phyloP scores from a whole-genome alignment of 2,329 filamentous ascomycete genomes.

The Zelopaecilomyces penicillatus region DNA sequence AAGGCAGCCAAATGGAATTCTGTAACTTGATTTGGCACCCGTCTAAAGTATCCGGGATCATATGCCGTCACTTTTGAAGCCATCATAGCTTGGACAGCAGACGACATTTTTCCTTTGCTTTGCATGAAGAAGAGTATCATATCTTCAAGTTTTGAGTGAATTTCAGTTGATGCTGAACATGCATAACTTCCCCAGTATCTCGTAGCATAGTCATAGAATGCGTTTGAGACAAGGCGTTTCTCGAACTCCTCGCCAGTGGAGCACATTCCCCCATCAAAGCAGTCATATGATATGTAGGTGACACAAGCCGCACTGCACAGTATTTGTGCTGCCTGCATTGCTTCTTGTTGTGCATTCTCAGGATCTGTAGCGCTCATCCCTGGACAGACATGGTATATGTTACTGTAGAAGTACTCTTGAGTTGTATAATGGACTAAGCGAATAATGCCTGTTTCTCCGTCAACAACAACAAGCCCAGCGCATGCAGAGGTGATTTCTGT shows the following conservation, averaged over 20 bases:
- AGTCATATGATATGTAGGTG: slow-evolving; percentile 19
- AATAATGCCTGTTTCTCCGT: slow-evolving; percentile 27
- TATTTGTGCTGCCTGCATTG: slow-evolving; percentile 11
- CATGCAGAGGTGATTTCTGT: slow-evolving; percentile 28
- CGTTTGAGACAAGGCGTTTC: slow-evolving; percentile 14
- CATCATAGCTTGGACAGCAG: slow-evolving; percentile 14
- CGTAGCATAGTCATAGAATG: slow-evolving; percentile 23
- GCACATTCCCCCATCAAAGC: slow-evolving; percentile 7
- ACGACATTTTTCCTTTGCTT: slow-evolving; percentile 8
- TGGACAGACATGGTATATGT: too few relatives aligned
- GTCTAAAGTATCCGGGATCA: slow-evolving; percentile 5
- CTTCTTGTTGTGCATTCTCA: too few relatives aligned
- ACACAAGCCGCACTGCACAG: slow-evolving; percentile 16
- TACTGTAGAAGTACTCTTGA: slow-evolving; percentile 30
- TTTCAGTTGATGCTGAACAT: slow-evolving; percentile 4
- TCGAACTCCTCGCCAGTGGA: slow-evolving; percentile 12
- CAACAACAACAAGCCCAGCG: slow-evolving; percentile 31
- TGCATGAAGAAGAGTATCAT: slow-evolving; percentile 12
- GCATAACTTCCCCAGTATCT: slow-evolving; percentile 26
- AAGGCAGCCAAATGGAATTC: slow-evolving; percentile 17
- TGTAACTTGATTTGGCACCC: slow-evolving; percentile 9
- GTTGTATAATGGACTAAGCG: slow-evolving; percentile 36
- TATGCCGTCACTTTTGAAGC: background rate
- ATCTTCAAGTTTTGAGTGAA: background rate
- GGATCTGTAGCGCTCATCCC: too few relatives aligned